These are phyloP conservation scores for Globisporangium viniferum DNA, from an alignment of 352 stramenopile genomes.

Conservation along the genomic window DNA sequence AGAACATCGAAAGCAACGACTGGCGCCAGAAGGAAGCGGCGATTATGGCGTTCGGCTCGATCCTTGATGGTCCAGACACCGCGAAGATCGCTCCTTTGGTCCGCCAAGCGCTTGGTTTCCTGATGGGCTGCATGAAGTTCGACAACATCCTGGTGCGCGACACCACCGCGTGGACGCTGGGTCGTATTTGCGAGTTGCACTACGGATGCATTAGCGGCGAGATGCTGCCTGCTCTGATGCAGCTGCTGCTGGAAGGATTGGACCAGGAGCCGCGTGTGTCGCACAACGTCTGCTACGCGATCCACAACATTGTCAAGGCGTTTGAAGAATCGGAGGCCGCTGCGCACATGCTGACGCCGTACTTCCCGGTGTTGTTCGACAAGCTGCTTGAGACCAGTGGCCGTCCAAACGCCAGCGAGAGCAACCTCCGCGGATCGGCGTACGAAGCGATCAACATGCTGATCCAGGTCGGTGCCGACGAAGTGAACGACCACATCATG, in stretches of 20 bases:
- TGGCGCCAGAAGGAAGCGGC: constrained; percentile 95
- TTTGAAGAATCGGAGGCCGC: constrained; percentile 81
- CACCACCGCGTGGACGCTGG: constrained; percentile 96
- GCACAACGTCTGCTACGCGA: constrained; percentile 95
- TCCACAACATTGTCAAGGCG: constrained; percentile 96
- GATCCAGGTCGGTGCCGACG: constrained; percentile 81
- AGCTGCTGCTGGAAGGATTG: constrained; percentile 82
- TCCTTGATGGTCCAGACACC: constrained; percentile 92
- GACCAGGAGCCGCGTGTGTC: constrained; percentile 89
- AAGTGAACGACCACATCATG: constrained; percentile 80
- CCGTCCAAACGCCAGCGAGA: constrained; percentile 84
- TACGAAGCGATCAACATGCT: constrained; percentile 95
- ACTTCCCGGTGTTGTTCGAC: constrained; percentile 90
- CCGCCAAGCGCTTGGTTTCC: constrained; percentile 90
- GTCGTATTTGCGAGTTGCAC: constrained; percentile 95
- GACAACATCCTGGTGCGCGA: constrained; percentile 93
- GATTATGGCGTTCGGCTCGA: constrained; percentile 96
- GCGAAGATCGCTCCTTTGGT: constrained; percentile 91
- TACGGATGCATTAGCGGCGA: constrained; percentile 87
- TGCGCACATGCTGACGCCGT: constrained; percentile 89
- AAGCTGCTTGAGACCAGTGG: constrained; percentile 91
- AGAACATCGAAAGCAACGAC: constrained; percentile 93
- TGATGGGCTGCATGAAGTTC: constrained; percentile 92
- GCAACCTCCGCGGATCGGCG: constrained; percentile 88
- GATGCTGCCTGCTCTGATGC: constrained; percentile 87